Percentiles rank a stretch among this genome's conserved stretches.
phyloP scores from a whole-genome alignment of 441 rosid genomes.

The Jatropha podagrica region DNA sequence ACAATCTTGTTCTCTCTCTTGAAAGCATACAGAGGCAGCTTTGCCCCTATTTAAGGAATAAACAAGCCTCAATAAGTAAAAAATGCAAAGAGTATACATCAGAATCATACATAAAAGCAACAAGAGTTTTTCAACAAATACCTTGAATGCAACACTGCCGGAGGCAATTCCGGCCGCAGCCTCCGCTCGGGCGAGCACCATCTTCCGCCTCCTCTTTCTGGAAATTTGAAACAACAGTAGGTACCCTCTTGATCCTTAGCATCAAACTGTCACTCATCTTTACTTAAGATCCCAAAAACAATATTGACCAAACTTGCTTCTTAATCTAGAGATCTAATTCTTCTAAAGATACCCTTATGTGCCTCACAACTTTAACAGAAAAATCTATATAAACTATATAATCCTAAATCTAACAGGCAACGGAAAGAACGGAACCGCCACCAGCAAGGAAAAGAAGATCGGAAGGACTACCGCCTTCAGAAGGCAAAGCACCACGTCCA shows the following conservation, averaged over 20 bases:
- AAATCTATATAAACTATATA: neutral
- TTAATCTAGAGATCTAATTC: slow-evolving; percentile 14
- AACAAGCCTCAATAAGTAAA: slow-evolving; percentile 1
- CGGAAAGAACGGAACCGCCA: slow-evolving; percentile 55
- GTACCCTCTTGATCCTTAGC: slow-evolving; percentile 81
- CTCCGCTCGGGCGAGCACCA: slow-evolving; percentile 43
- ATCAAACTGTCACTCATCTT: slow-evolving; percentile 25
- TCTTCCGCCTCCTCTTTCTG: slow-evolving; percentile 72
- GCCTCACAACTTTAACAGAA: neutral
- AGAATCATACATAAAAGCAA: neutral
- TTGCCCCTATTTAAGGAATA: slow-evolving; percentile 49
- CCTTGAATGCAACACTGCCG: slow-evolving; percentile 72
- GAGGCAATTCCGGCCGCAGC: slow-evolving; percentile 88
- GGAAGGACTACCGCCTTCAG: slow-evolving; percentile 99
- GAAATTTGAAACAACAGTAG: slow-evolving; percentile 79
- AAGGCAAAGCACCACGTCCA: slow-evolving; percentile 99
- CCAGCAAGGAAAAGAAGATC: slow-evolving; percentile 99
- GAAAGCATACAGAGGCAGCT: slow-evolving; percentile 78
- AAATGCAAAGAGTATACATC: neutral
- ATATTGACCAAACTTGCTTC: slow-evolving; percentile 21
- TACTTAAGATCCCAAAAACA: neutral
- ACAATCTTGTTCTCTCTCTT: slow-evolving; percentile 38
- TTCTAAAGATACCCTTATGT: neutral
- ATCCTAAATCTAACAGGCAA: slow-evolving; percentile 15
- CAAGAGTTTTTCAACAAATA: slow-evolving; percentile 21